Percentiles rank a stretch among this genome's conserved stretches.
phyloP scores from a whole-genome alignment of 768 basidiomycete species.

The Rhizopogon sp. region DNA sequence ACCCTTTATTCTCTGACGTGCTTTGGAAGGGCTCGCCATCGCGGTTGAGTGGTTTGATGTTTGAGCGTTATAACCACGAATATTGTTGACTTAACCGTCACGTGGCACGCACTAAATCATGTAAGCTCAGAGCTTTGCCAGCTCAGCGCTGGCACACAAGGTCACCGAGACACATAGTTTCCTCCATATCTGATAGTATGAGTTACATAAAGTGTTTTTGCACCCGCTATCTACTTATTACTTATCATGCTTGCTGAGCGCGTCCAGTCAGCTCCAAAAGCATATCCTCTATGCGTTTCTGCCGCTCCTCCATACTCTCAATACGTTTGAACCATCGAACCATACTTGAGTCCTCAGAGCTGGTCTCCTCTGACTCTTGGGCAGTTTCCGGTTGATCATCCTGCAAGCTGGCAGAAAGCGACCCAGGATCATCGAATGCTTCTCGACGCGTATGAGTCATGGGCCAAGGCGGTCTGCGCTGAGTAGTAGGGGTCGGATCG shows the following conservation, averaged over 20 bases:
- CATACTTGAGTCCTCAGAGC: slow-evolving; percentile 22
- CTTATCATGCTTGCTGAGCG: not conserved
- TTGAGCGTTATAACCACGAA: not conserved
- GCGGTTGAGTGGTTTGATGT: not conserved
- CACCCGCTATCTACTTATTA: not conserved
- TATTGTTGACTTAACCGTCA: not conserved
- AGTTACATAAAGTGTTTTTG: not conserved
- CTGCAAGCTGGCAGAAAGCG: slow-evolving; percentile 21
- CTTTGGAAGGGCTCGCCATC: slow-evolving; percentile 28
- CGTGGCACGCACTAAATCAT: not conserved
- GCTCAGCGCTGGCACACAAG: too few species aligned
- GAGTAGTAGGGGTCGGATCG: not conserved
- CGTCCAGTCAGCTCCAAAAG: slow-evolving; percentile 26
- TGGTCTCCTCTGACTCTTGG: slow-evolving; percentile 21
- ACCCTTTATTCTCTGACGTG: slow-evolving; percentile 23
- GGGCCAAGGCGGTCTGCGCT: slow-evolving; percentile 11
- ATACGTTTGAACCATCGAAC: slow-evolving; percentile 29
- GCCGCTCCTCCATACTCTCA: slow-evolving; percentile 37
- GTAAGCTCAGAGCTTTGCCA: too few species aligned
- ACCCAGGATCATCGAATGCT: slow-evolving; percentile 4
- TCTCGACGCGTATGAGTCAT: slow-evolving; percentile 21
- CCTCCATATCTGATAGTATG: not conserved
- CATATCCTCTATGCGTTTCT: slow-evolving; percentile 45
- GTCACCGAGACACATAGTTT: too few species aligned
- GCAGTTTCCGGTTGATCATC: slow-evolving; percentile 15